Evolutionary conservation across 768 basidiomycete genomes (phyloP), one percentile per base, ranked within the genome.

Genomic region (Exsudoporus frostii): DNA sequence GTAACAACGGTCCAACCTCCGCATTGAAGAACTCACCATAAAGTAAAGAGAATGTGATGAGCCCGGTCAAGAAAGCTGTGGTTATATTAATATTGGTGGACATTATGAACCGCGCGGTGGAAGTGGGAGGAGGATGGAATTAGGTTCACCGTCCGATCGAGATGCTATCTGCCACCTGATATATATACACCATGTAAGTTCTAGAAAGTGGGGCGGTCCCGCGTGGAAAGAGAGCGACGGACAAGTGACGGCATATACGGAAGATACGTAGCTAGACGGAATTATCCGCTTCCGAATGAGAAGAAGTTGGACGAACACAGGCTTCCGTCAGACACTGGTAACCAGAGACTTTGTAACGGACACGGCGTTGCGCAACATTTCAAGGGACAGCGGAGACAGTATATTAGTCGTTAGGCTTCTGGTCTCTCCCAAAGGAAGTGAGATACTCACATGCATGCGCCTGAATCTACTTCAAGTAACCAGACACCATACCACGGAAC

Each of bases 51-150:
- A 51, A 51, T 4, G 49, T n/a, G 49, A 51, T 41, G 6, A 55
- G 30, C n/a, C 54, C 54, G 3, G 49, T 51, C 32, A 55, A 45
- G 32, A 55, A 55, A 27, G 49, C 54, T 7, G 54, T 45, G 10
- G 49, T 55, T 6, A 51, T 8, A 33, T 45, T 45, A 19, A 55
- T 55, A 20, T 51, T 55, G 17, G 34, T 17, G 10, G 20, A 5
- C 43, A 44, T 51, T 19, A 13, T 39, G 19, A 29, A 8, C 20
- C 14, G 20, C 15, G 19, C 5, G 2, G 30, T 19, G 32, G 20
- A 14, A 32, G 17, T 19, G 15, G n/a, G 32, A 34, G 17, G 24
- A 7, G 7, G 17, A 17, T n/a, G 15, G 13, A 10, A 24, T 33
- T 10, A 32, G 34, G 11, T 24, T 17, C 14, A 33, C 45, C 7